These are phyloP conservation scores for Pichia sp. DNA, from an alignment of 1,139 yeast genomes.

Conservation along the genomic window DNA sequence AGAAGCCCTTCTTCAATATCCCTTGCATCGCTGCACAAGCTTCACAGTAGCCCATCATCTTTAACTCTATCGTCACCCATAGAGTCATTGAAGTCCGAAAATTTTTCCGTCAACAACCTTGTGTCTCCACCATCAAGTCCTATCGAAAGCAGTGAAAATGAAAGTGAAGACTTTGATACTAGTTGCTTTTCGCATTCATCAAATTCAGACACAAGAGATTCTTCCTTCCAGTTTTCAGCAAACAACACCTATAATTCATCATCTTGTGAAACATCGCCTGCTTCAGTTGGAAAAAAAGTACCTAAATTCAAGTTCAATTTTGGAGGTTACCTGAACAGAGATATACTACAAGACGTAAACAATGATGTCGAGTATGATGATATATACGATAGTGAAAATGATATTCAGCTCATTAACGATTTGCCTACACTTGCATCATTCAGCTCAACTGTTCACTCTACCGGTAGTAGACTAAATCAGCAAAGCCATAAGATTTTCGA, in stretches of 20 bases:
- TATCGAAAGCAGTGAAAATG: constrained; percentile 3
- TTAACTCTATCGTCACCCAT: constrained; percentile 6
- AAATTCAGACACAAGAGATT: constrained; percentile 6
- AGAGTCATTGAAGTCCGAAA: not conserved
- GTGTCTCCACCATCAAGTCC: constrained; percentile 11
- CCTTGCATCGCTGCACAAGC: not conserved
- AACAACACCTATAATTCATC: not conserved
- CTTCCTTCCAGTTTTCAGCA: constrained; percentile 8
- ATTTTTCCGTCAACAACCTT: not conserved
- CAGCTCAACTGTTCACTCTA: not conserved
- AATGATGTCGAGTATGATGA: constrained; percentile 3
- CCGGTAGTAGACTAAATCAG: not conserved
- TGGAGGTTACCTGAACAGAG: not conserved
- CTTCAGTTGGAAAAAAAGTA: constrained; percentile 1
- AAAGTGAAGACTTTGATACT: constrained; percentile 10
- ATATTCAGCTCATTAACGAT: constrained; percentile 9
- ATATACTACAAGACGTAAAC: not conserved
- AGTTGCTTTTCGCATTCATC: constrained; percentile 12
- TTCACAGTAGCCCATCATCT: not conserved
- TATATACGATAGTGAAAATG: constrained; percentile 11
- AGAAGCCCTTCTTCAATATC: constrained; percentile 8
- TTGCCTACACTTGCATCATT: not conserved
- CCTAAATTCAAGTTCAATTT: constrained; percentile 7
- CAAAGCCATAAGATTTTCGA: constrained; percentile 45
- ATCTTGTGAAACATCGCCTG: constrained; percentile 16